These are phyloP conservation scores for Botrytis tulipae DNA, from an alignment of 2,329 filamentous ascomycete genomes.

Conservation along the genomic window DNA sequence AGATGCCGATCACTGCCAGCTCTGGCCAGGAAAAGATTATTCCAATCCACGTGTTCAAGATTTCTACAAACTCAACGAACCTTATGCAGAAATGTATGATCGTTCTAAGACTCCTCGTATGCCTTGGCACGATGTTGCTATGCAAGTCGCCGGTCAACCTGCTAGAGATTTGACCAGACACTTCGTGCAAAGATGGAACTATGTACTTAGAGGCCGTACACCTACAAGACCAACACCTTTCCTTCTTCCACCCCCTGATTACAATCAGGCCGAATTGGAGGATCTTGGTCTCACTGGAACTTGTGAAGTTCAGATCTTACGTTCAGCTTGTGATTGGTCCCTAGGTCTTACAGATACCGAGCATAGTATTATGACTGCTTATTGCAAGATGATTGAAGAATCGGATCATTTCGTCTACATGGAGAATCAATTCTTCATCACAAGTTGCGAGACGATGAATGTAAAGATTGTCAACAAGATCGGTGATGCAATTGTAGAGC, in stretches of 20 bases:
- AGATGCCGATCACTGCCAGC: conserved; percentile 89
- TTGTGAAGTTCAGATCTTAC: conserved; percentile 92
- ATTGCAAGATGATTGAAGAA: conserved; percentile 89
- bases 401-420: conserved; percentile 98
- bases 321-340: conserved; percentile 89
- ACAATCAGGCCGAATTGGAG: conserved; percentile 80
- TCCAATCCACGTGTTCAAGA: conserved; percentile 94
- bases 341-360: conserved; percentile 85
- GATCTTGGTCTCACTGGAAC: conserved; percentile 86
- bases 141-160: conserved; percentile 96
- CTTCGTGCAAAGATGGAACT: conserved; percentile 98
- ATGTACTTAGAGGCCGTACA: conserved; percentile 87
- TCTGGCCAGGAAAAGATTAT: conserved; percentile 98
- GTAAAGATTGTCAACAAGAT: conserved; percentile 90
- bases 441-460: conserved; percentile 83
- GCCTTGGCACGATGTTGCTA: conserved; percentile 98
- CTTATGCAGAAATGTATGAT: conserved; percentile 99
- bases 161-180: conserved; percentile 91
- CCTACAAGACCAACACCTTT: conserved; percentile 93
- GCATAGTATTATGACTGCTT: conserved; percentile 93
- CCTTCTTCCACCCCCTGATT: conserved; percentile 88
- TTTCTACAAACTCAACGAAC: conserved; percentile 88
- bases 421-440: conserved; percentile 98
- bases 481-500: conserved; percentile 89
- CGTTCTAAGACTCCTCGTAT: conserved; percentile 83